Evolutionary conservation across 2,329 filamentous ascomycete genomes (phyloP), one percentile per base, ranked within the genome.

Genomic region (Cercospora sp.): DNA sequence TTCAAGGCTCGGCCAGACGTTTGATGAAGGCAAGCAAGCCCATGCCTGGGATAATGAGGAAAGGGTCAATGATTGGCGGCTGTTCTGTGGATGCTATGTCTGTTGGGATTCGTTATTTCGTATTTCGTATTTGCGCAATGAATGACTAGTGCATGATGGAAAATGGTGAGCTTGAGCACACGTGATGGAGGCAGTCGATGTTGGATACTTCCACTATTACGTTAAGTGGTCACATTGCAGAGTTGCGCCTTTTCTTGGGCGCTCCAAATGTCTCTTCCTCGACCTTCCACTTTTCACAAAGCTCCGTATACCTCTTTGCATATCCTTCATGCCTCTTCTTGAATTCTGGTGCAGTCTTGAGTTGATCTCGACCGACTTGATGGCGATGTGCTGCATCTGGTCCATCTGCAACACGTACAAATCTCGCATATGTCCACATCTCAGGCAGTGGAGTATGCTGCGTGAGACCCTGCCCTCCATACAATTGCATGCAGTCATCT

Each of bases 321-420:
- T 82, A 83, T 73, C 84, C 80, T 65, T 92, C 88, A 76, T 85
- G 85, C 68, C 84, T 82, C 58, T 89, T 84, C 53, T 88, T 86
- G 45, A 74, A 71, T 74, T 85, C 86, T 69, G 80, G 77, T 63
- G 88, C 89, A 70, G 87, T 85, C 79, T 86, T 90, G 78, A 92
- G 92, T 85, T 94, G 91, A 74, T 93, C 92, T 74, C 86, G 85
- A 10, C 91, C 91, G 82, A 94, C 84, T 82, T 94, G 91, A 79
- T 91, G 85, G 72, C 93, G 81, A 80, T 96, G 94, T 68, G 97
- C 94, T 86, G 97, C 94, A 81, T 98, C 94, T 0, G 94, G 94
- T 0, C 94, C 94, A 81, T 98, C 94, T 0, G 75, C 75, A 58
- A 76, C 73, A 36, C 74, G 58, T 64, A 76, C 75, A 62, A 75